Conservation (phyloP, 257 asterid species). For the Forsythia viridissima region DNA sequence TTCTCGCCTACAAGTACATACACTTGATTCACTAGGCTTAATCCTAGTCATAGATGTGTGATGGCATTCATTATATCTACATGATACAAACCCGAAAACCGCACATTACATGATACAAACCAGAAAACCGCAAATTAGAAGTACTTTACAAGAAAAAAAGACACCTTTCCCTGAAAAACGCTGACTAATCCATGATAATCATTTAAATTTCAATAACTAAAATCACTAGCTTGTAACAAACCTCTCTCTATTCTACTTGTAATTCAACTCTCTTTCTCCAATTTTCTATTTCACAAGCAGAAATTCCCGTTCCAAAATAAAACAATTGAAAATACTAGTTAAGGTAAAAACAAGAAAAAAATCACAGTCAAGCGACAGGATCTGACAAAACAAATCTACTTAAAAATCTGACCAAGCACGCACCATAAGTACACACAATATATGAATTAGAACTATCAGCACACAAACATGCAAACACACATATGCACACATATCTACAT, state of each 20-base stretch:
- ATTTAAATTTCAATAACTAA: neutral
- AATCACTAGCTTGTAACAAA: neutral
- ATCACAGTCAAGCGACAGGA: neutral
- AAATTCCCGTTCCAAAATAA: neutral
- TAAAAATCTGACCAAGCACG: neutral
- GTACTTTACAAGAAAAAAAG: neutral
- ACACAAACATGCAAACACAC: neutral
- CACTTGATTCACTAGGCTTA: neutral
- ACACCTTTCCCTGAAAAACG: neutral
- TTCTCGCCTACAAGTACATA: neutral
- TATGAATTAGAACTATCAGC: neutral
- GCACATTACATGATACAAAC: neutral
- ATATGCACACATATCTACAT: neutral
- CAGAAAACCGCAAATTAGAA: neutral
- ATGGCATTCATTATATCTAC: neutral
- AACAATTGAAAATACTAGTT: neutral
- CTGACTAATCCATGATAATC: neutral
- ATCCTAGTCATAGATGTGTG: neutral
- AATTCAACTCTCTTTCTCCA: neutral
- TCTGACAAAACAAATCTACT: neutral
- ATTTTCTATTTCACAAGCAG: neutral
- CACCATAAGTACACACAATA: neutral
- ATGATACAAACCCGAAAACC: no score
- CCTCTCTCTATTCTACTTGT: neutral
- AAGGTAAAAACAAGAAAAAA: neutral